A percentile compares a stretch with the other conserved stretches of the same genome.
Conservation (phyloP, 2,329 filamentous ascomycete species). For the Cyphellophora attinorum region DNA sequence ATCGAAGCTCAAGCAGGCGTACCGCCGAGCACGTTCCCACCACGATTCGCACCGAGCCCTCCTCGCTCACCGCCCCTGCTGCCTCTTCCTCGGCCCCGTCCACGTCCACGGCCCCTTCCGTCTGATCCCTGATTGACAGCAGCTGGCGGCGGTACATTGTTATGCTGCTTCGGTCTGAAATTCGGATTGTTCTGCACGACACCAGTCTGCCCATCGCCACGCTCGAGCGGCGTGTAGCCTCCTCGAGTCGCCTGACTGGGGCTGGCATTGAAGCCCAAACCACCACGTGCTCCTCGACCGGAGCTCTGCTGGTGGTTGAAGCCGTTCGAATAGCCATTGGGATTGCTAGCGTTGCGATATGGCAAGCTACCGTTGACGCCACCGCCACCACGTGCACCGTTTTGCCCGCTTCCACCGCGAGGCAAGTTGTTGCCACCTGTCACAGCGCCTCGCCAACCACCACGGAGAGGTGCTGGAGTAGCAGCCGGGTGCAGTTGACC, state of each 20-base stretch:
- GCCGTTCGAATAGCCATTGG: slow-evolving; percentile 5
- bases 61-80: slow-evolving; percentile 24
- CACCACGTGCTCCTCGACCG: slow-evolving; percentile 9
- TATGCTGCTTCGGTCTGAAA: slow-evolving; percentile 46
- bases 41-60: no score
- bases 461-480: slow-evolving; percentile 47
- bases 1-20: no score
- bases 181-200: slow-evolving; percentile 45
- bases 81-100: slow-evolving; percentile 23
- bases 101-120: slow-evolving; percentile 25
- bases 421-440: slow-evolving; percentile 31
- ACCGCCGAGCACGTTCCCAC: no score
- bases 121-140: slow-evolving; percentile 22
- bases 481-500: slow-evolving; percentile 51
- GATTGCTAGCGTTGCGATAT: slow-evolving; percentile 14
- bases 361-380: slow-evolving; percentile 11
- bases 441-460: slow-evolving; percentile 50
- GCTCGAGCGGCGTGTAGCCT: slow-evolving; percentile 34
- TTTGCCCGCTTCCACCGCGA: slow-evolving; percentile 10
- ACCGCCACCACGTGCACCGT: slow-evolving; percentile 21
- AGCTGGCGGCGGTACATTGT: slow-evolving; percentile 40
- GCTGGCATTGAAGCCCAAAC: slow-evolving; percentile 3
- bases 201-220: slow-evolving; percentile 42
- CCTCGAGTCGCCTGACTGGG: slow-evolving; percentile 18
- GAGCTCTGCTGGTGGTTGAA: no score